Percentiles rank a stretch among this genome's conserved stretches.
Evolutionary conservation across 768 basidiomycete species (phyloP).

Genomic region (Amanita pallidorosea): DNA sequence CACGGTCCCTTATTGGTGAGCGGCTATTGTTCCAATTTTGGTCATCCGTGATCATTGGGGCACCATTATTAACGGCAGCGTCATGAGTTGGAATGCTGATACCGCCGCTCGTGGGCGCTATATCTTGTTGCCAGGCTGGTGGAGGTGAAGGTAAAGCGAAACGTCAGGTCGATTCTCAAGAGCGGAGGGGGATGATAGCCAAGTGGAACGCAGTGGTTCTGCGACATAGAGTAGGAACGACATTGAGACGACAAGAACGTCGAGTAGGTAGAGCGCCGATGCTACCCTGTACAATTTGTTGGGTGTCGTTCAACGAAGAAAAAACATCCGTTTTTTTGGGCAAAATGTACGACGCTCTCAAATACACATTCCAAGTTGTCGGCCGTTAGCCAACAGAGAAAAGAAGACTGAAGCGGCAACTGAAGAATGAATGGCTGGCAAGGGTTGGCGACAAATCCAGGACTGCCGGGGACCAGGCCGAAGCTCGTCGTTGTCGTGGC

Average conservation of each 20-base stretch:
- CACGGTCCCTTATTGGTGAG: constrained; percentile 36
- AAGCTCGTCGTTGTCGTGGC: constrained; percentile 47
- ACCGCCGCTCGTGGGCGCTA: constrained; percentile 51
- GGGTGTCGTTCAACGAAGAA: constrained; percentile 3
- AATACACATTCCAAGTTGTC: constrained; percentile 9
- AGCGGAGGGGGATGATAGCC: constrained; percentile 30
- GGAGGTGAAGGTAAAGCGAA: constrained; percentile 20
- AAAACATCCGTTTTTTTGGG: background rate
- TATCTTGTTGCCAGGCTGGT: constrained; percentile 81
- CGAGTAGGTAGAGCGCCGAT: constrained; percentile 5
- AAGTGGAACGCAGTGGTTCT: constrained; percentile 22
- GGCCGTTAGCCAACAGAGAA: constrained; percentile 35
- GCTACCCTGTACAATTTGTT: constrained; percentile 1
- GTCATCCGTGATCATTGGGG: constrained; percentile 42
- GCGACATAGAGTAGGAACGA: constrained; percentile 14
- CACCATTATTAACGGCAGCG: constrained; percentile 24
- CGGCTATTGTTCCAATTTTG: constrained; percentile 40
- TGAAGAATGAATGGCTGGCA: constrained; percentile 10
- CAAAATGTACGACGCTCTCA: constrained; percentile 3
- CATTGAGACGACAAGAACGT: constrained; percentile 13
- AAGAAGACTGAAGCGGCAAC: constrained; percentile 11
- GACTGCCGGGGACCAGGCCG: constrained; percentile 21
- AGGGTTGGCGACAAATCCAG: constrained; percentile 14
- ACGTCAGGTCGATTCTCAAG: constrained; percentile 29
- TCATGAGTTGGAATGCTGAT: constrained; percentile 66